phyloP scores from a whole-genome alignment of 305 asterid genomes.

The Lippia alba region DNA sequence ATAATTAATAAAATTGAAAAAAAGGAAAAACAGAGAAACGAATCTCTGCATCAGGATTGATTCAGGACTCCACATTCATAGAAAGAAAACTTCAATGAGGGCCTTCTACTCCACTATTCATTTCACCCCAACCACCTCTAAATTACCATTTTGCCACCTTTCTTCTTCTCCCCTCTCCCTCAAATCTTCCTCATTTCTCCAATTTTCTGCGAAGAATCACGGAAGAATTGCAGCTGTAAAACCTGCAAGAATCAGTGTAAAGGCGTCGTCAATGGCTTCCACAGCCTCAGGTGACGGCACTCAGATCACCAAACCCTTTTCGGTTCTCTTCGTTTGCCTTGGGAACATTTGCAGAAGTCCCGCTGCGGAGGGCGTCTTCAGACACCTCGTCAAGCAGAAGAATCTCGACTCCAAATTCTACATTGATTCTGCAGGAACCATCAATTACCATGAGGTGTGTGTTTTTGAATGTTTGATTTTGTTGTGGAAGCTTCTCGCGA shows the following conservation, averaged over 20 bases:
- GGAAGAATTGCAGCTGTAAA: slow-evolving; percentile 20
- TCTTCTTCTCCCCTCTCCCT: slow-evolving; percentile 22
- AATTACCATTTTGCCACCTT: slow-evolving; percentile 47
- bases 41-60: slow-evolving; percentile 29
- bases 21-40: background rate
- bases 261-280: slow-evolving; percentile 68
- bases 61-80: slow-evolving; percentile 5
- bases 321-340: slow-evolving; percentile 87
- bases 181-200: slow-evolving; percentile 36
- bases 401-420: slow-evolving; percentile 62
- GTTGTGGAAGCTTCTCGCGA: background rate
- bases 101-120: slow-evolving; percentile 38
- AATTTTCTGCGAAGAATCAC: slow-evolving; percentile 17
- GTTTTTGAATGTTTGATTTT: background rate
- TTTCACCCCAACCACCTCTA: slow-evolving; percentile 29
- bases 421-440: slow-evolving; percentile 92
- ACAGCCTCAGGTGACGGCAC: slow-evolving; percentile 37
- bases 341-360: slow-evolving; percentile 97
- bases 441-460: slow-evolving; percentile 60
- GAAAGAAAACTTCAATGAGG: slow-evolving; percentile 45
- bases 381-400: slow-evolving; percentile 62
- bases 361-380: slow-evolving; percentile 87
- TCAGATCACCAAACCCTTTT: slow-evolving; percentile 52
- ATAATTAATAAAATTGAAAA: background rate
- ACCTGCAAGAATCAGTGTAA: slow-evolving; percentile 28